These are phyloP conservation scores for Pestalotiopsis sp. DNA, from an alignment of 2,329 filamentous ascomycete species.

Conservation along the genomic window DNA sequence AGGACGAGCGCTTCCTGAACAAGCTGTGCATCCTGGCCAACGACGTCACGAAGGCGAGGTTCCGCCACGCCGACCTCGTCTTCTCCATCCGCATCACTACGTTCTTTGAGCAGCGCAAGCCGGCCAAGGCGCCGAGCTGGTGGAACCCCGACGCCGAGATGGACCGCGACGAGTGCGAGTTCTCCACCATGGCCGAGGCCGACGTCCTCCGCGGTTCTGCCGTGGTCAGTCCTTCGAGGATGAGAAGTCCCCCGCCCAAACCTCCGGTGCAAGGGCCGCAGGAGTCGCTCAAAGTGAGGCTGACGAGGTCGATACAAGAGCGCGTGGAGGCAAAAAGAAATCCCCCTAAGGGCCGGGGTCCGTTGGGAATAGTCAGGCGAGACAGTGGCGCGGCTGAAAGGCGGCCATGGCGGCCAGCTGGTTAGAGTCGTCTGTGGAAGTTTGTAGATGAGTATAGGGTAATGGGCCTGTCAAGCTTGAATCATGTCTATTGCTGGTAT, in stretches of 20 bases:
- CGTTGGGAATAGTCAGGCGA: not conserved
- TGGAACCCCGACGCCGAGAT: conserved; percentile 2
- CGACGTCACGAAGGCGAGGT: not conserved
- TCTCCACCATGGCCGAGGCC: not conserved
- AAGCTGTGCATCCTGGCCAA: not conserved
- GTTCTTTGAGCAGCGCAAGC: not conserved
- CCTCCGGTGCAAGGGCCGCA: no score
- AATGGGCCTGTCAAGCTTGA: no score
- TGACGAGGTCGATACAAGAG: not conserved
- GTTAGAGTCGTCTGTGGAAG: not conserved
- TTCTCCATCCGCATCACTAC: conserved; percentile 5
- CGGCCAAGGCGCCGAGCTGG: not conserved
- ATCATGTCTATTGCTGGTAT: no score
- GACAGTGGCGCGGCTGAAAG: not conserved
- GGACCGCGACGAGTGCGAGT: not conserved
- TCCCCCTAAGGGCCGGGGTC: not conserved
- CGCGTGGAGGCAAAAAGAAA: not conserved
- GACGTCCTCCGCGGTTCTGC: no score
- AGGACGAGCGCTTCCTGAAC: not conserved
- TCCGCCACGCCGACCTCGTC: not conserved
- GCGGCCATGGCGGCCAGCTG: not conserved
- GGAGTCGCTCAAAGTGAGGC: no score
- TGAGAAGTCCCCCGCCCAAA: no score
- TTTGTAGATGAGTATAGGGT: no score
- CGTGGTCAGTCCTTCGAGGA: no score